Evolutionary conservation across 2,329 filamentous ascomycete species (phyloP).

Genomic region (Mycosphaerelloides madeirae): DNA sequence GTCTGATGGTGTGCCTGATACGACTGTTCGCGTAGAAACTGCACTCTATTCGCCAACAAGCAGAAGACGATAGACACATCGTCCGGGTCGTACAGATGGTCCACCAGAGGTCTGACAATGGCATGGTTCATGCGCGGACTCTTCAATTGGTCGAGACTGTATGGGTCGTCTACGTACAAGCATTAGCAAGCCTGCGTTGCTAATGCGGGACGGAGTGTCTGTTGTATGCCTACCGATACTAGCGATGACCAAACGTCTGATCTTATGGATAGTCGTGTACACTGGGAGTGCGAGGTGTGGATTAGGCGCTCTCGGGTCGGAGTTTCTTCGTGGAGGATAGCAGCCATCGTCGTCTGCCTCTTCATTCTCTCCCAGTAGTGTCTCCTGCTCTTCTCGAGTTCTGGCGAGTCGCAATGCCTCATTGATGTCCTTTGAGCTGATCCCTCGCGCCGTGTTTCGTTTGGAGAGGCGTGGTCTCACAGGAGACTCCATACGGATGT

Average conservation of each 20-base stretch:
- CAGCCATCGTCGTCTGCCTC: constrained; percentile 45
- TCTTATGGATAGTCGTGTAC: constrained; percentile 69
- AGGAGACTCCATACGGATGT: constrained; percentile 27
- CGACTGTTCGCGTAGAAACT: constrained; percentile 73
- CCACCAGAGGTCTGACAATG: constrained; percentile 75
- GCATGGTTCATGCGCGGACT: constrained; percentile 77
- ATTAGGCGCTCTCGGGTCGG: constrained; percentile 45
- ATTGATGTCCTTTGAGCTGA: constrained; percentile 33
- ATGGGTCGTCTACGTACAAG: constrained; percentile 51
- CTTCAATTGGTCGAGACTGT: constrained; percentile 70
- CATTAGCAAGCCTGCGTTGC: constrained; percentile 8
- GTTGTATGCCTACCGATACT: constrained; percentile 37
- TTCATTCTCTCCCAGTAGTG: constrained; percentile 42
- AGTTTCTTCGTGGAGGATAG: constrained; percentile 35
- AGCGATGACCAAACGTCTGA: constrained; percentile 43
- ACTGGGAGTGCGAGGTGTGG: constrained; percentile 62
- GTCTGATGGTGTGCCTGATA: constrained; percentile 74
- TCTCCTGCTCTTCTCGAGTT: constrained; percentile 46
- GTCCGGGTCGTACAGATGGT: constrained; percentile 71
- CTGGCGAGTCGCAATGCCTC: constrained; percentile 38
- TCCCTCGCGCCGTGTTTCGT: constrained; percentile 25
- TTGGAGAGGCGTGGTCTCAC: constrained; percentile 26
- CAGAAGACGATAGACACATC: constrained; percentile 84
- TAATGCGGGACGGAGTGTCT: neutral
- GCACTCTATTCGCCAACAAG: constrained; percentile 72